Base-by-base conservation (phyloP, 2,329 filamentous ascomycete genomes). In the Hymenoscyphus occultus region DNA sequence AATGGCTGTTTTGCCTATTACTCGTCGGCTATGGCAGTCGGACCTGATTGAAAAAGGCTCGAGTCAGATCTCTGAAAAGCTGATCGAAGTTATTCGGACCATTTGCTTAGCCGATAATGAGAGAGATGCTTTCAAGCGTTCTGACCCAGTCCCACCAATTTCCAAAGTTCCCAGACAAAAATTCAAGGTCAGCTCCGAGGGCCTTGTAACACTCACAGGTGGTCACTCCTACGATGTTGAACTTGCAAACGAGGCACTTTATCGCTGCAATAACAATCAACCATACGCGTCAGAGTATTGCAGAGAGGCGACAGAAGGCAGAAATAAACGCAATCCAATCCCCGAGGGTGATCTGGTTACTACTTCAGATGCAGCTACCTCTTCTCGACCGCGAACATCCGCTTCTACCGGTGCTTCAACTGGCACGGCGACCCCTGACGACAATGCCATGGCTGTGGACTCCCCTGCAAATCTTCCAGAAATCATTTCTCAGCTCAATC, bases 1-100 rank as follows among this genome's bases (percentile, higher is more conserved):
- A 54, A 87, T 90, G 78, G 86, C 88, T 32, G 86, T 97, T 32
- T 79, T 97, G 14, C 91, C 93, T 0, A 86, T 90, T 57, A 84
- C 95, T 51, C 84, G 85, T 64, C 84, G 88, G 58, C 84, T 98
- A 35, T 99, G 95, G 96, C 88, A 92, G 70, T 96, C 93, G 0
- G 82, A 87, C 32, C 86, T 96, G 59, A 86, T 95, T 19, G 92
- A 97, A 71, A 93, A 92, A 72, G 86, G 92, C 0, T 88, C 90
- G 2, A 89, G 88, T 31, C 84, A 87, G 28, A 90, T 93, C 54
- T 86, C 95, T 19, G 90, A 91, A 71, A 89, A 87, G 62, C 81
- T 97, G 14, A 86, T 98, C 66, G 90, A 93, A 39, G 94, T 97
- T 58, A 81, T 99, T 64, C 91, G 91, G 71, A 86, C 86, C 5